Percentiles rank a stretch among this genome's conserved stretches.
phyloP scores from a whole-genome alignment of 2,329 filamentous ascomycete genomes.

The Fusarium sp. region DNA sequence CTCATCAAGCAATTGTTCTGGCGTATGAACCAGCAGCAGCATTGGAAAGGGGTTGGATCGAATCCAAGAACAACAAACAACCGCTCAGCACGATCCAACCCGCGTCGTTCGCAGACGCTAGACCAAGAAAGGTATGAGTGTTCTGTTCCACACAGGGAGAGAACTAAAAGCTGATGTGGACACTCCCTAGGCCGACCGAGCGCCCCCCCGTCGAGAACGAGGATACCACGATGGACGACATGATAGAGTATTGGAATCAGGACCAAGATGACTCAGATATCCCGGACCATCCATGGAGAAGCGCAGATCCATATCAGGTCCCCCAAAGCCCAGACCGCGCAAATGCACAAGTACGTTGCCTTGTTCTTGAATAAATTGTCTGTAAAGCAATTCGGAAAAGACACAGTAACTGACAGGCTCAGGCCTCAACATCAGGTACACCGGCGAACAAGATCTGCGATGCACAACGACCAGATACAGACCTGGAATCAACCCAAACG shows the following conservation, averaged over 20 bases:
- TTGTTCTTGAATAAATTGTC: neutral
- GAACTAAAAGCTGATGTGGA: neutral
- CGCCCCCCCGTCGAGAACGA: neutral
- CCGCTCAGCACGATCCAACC: no score
- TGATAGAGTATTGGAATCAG: no score
- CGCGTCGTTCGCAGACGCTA: neutral
- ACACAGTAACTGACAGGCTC: neutral
- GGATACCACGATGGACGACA: neutral
- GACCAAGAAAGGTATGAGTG: neutral
- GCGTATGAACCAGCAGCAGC: conserved; percentile 4
- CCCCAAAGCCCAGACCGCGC: neutral
- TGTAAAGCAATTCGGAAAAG: no score
- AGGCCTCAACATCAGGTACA: neutral
- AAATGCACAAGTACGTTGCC: neutral
- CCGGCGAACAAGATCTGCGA: neutral
- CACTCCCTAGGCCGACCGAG: neutral
- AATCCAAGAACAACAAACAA: neutral
- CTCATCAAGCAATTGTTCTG: conserved; percentile 3
- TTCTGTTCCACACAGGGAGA: rapidly evolving
- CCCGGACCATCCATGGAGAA: no score
- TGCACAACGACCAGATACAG: neutral
- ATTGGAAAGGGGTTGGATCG: neutral
- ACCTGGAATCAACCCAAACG: neutral
- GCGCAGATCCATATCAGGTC: neutral
- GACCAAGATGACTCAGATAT: no score